phyloP scores from a whole-genome alignment of 2,329 filamentous ascomycete genomes.

The Helminthosporium solani region DNA sequence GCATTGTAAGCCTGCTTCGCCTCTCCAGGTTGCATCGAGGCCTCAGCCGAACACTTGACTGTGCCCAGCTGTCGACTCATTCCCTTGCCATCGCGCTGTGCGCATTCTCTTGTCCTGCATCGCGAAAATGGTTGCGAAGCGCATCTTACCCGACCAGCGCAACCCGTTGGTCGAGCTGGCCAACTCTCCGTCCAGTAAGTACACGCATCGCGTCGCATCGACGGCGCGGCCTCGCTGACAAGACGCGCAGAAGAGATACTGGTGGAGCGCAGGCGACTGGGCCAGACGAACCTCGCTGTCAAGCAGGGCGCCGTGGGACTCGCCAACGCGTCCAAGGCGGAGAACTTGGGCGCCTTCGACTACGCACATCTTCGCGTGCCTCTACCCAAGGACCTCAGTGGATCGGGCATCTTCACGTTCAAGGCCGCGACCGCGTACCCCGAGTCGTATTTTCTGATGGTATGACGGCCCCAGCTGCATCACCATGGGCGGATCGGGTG shows the following conservation, averaged over 20 bases:
- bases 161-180: constrained; percentile 66
- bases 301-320: constrained; percentile 74
- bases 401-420: constrained; percentile 85
- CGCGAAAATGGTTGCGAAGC: constrained; percentile 35
- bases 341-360: constrained; percentile 81
- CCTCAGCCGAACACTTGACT: constrained; percentile 14
- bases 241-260: constrained; percentile 54
- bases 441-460: constrained; percentile 94
- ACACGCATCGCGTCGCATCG: constrained; percentile 25
- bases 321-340: constrained; percentile 68
- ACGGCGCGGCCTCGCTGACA: constrained; percentile 28
- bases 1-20: no score
- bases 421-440: constrained; percentile 63
- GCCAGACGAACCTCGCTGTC: constrained; percentile 85
- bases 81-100: constrained; percentile 32
- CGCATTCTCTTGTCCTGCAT: constrained; percentile 26
- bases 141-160: constrained; percentile 60
- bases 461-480: constrained; percentile 41
- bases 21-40: constrained; percentile 1
- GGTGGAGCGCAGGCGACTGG: constrained; percentile 80
- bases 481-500: constrained; percentile 13
- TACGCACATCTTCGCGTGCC: constrained; percentile 95
- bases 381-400: constrained; percentile 81
- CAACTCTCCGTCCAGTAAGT: constrained; percentile 64
- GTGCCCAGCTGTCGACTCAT: constrained; percentile 12